A percentile compares a stretch with the other conserved stretches of the same genome.
These are phyloP conservation scores for Aspergillus niger DNA, from an alignment of 2,329 filamentous ascomycete species.

Conservation along the genomic window DNA sequence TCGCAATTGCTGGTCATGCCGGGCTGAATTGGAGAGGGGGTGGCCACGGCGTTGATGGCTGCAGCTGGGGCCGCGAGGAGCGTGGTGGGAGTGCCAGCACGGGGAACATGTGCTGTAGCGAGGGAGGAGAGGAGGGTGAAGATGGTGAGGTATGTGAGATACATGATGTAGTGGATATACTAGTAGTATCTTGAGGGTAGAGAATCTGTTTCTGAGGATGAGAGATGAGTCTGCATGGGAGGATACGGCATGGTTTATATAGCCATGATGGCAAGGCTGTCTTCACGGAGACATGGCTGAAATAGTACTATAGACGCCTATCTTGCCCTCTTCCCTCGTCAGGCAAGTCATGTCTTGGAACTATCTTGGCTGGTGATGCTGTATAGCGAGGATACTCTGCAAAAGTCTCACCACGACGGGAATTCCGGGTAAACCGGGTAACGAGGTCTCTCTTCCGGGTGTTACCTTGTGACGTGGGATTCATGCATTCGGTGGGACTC, in stretches of 20 bases:
- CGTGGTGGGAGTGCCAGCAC: not conserved
- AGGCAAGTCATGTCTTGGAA: not conserved
- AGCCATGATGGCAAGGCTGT: not conserved
- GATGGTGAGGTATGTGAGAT: not conserved
- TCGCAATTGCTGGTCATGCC: conserved; percentile 6
- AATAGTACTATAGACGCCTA: not conserved
- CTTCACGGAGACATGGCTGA: not conserved
- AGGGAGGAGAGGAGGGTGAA: not conserved
- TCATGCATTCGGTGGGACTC: not conserved
- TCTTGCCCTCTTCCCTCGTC: not conserved
- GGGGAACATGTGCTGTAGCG: not conserved
- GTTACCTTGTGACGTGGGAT: not conserved
- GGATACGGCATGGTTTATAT: not conserved
- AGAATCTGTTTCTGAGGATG: not conserved
- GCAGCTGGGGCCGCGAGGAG: not conserved
- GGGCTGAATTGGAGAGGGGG: conserved; percentile 2
- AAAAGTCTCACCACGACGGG: not conserved
- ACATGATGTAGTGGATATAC: not conserved
- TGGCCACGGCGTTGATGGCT: not conserved
- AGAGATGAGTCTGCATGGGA: not conserved
- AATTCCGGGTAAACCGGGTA: not conserved
- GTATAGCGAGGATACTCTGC: not conserved
- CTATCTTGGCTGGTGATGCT: not conserved
- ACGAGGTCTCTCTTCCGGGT: not conserved
- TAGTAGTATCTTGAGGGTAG: not conserved